Base-by-base conservation (phyloP, 495 filamentous ascomycete genomes). In the Trichoderma gamsii region DNA sequence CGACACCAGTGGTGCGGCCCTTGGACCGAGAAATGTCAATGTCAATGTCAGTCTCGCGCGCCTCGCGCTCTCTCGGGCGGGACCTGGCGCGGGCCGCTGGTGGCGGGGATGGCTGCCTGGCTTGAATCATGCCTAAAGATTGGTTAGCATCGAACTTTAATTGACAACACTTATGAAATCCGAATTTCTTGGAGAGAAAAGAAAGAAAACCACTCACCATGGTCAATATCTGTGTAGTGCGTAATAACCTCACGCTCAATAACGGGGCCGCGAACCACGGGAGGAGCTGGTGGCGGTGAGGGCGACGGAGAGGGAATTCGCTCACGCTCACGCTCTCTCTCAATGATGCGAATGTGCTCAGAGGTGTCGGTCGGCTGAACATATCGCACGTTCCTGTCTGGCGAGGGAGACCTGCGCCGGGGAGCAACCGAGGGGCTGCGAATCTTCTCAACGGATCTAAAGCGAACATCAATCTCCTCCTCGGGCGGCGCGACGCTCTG, bases 191-290 rank as follows among this genome's bases (percentile, higher is more conserved):
- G 2, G 3, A 61, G 3, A 35, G 16, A 27, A 5, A 61, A 32
- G 11, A 29, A 29, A 9, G 11, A 61, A 61, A 49, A n/a, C 3
- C 41, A 77, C 77, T 76, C 82, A 90, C 92, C 93, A 79, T 97
- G 92, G 75, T 97, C 90, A 73, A 96, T 90, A 72, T 94, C 89
- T 27, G 89, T 84, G 73, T 95, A 93, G 76, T 93, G 91, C 2
- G 90, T 92, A 68, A 93, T 90, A 59, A 95, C 84, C 73, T 96
- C 90, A 69, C 92, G 86, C 73, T 90, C 88, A 71, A 93, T 90
- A 5, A 86, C 84, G 5, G 90, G 89, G 23, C 85, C 87, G 70
- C 85, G 82, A 73, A 92, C 87, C 35, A 83, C 76, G 67, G 80
- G 79, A 4, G 87, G 85, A 51, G 82, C 80, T 29, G 83, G 78